phyloP scores from a whole-genome alignment of 768 basidiomycete genomes.

The Piloderma croceum region DNA sequence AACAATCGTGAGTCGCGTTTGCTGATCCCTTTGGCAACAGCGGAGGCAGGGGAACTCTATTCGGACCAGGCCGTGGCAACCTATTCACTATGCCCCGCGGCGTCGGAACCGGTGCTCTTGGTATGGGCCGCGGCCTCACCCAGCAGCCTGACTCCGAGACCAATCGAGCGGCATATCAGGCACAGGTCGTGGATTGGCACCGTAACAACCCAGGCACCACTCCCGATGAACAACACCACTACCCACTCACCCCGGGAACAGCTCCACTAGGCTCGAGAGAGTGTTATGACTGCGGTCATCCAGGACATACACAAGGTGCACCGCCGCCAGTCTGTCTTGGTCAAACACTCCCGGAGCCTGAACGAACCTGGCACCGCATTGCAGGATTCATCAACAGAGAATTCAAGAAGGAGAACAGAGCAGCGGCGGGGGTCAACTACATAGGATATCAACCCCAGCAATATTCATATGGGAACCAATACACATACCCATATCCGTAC shows the following conservation, averaged over 20 bases:
- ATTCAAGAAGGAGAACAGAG: background rate
- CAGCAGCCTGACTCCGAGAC: background rate
- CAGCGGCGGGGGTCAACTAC: background rate
- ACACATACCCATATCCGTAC: background rate
- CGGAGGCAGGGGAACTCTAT: too few relatives aligned
- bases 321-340: too few relatives aligned
- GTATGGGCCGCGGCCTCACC: too few relatives aligned
- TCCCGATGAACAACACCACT: constrained; percentile 8
- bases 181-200: background rate
- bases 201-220: background rate
- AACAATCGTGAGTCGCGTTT: too few relatives aligned
- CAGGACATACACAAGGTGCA: constrained; percentile 4
- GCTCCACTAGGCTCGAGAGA: constrained; percentile 11
- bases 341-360: constrained; percentile 1
- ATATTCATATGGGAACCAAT: background rate
- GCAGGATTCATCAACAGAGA: background rate
- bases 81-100: too few relatives aligned
- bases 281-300: constrained; percentile 19
- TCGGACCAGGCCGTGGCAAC: too few relatives aligned
- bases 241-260: constrained; percentile 21
- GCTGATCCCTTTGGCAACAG: too few relatives aligned
- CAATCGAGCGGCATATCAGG: background rate
- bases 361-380: constrained; percentile 7
- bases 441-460: background rate
- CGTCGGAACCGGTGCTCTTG: too few relatives aligned